These are phyloP conservation scores for Rhizophagus prolifer DNA, from an alignment of 192 early-diverging fungal species.

Conservation along the genomic window DNA sequence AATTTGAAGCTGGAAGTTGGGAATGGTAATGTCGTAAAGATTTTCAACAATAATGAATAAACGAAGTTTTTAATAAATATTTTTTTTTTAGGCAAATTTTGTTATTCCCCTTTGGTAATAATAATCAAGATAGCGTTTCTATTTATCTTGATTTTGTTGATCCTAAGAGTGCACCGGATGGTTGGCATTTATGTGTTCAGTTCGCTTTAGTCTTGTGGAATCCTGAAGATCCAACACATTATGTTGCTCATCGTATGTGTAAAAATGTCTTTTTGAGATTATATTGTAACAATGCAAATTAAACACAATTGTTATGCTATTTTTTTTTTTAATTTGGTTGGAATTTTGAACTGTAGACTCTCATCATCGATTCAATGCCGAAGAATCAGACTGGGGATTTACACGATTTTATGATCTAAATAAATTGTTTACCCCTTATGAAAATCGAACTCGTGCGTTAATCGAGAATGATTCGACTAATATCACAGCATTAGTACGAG, in stretches of 20 bases:
- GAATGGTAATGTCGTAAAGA: constrained; percentile 38
- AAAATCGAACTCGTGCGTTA: constrained; percentile 51
- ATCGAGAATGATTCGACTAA: constrained; percentile 66
- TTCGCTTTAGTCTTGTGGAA: constrained; percentile 82
- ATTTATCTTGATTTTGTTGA: constrained; percentile 89
- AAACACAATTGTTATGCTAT: background rate
- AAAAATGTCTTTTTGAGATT: background rate
- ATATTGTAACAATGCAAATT: background rate
- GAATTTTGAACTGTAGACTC: constrained; percentile 42
- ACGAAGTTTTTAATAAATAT: no score
- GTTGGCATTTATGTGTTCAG: constrained; percentile 82
- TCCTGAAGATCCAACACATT: constrained; percentile 61
- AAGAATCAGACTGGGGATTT: constrained; percentile 96
- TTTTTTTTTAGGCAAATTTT: constrained; percentile 70
- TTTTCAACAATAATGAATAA: no score
- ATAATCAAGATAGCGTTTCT: constrained; percentile 63
- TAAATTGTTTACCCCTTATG: constrained; percentile 40
- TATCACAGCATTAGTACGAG: constrained; percentile 72
- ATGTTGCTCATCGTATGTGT: constrained; percentile 51
- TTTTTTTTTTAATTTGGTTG: background rate
- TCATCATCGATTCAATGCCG: constrained; percentile 78
- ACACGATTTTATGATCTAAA: constrained; percentile 70
- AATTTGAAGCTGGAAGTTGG: constrained; percentile 47
- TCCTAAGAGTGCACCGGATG: constrained; percentile 49
- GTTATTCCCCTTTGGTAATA: constrained; percentile 89